Conservation (phyloP, 148 eudicot species). For the Drosera capensis region DNA sequence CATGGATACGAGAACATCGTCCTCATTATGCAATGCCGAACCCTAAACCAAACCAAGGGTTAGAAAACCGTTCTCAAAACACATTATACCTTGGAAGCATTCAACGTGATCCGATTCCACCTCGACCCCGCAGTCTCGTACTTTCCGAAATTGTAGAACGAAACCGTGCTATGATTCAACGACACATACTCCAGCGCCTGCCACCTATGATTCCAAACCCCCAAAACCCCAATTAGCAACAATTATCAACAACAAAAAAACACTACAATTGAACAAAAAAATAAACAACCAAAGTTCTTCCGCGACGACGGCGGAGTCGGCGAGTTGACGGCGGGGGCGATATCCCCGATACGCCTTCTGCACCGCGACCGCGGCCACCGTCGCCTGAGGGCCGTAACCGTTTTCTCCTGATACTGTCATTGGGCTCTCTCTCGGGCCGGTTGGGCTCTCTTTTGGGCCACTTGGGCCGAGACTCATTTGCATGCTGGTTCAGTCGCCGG, state of each 20-base stretch:
- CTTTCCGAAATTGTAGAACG: conserved; percentile 48
- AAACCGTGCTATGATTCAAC: conserved; percentile 64
- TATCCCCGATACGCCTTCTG: conserved; percentile 80
- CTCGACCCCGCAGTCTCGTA: conserved; percentile 64
- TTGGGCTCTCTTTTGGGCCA: too few species aligned
- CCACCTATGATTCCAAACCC: conserved; percentile 49
- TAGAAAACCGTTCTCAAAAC: too few species aligned
- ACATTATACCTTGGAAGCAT: conserved; percentile 65
- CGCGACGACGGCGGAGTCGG: conserved; percentile 78
- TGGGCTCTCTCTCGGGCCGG: too few species aligned
- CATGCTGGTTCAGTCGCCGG: too few species aligned
- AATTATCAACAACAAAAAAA: not conserved
- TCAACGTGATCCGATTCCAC: conserved; percentile 55
- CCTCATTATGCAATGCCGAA: too few species aligned
- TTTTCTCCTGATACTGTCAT: too few species aligned
- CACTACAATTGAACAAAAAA: too few species aligned
- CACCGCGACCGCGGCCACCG: conserved; percentile 37
- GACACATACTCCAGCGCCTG: conserved; percentile 68
- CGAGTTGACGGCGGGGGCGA: conserved; percentile 73
- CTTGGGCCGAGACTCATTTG: too few species aligned
- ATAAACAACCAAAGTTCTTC: conserved; percentile 72
- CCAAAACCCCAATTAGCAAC: not conserved
- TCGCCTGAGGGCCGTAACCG: too few species aligned
- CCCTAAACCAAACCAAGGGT: too few species aligned
- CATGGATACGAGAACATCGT: too few species aligned